A percentile compares a stretch with the other conserved stretches of the same genome.
phyloP scores from a whole-genome alignment of 2,329 filamentous ascomycete genomes.

The Dactylellina cionopaga region DNA sequence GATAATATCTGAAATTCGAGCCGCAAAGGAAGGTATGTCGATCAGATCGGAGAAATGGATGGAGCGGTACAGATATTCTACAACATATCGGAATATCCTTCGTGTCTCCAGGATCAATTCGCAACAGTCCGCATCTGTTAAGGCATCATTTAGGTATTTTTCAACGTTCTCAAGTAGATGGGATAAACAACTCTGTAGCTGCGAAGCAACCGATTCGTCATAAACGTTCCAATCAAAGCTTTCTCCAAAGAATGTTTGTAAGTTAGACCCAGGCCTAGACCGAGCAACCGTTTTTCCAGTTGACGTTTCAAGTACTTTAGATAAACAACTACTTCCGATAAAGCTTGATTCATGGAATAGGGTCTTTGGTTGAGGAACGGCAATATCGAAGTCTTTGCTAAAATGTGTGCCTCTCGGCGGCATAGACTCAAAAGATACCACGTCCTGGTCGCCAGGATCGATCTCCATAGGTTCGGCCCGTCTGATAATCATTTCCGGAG shows the following conservation, averaged over 20 bases:
- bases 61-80: constrained; percentile 53
- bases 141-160: constrained; percentile 1
- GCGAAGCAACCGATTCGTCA: constrained; percentile 54
- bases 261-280: neutral
- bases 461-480: constrained; percentile 21
- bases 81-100: constrained; percentile 22
- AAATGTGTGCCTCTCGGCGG: constrained; percentile 52
- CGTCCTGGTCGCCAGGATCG: constrained; percentile 6
- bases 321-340: constrained; percentile 54
- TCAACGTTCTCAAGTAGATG: constrained; percentile 44
- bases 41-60: constrained; percentile 56
- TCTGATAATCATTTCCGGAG: constrained; percentile 6
- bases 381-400: constrained; percentile 55
- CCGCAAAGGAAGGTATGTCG: constrained; percentile 55
- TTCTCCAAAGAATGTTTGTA: constrained; percentile 7
- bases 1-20: constrained; percentile 51
- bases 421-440: constrained; percentile 35
- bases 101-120: constrained; percentile 10
- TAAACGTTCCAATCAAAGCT: constrained; percentile 55
- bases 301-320: constrained; percentile 51
- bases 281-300: constrained; percentile 12
- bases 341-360: constrained; percentile 56
- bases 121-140: neutral
- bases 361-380: constrained; percentile 40
- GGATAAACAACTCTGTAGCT: constrained; percentile 53